Base-by-base conservation (phyloP, 768 basidiomycete species). In the Boletus rex-veris region DNA sequence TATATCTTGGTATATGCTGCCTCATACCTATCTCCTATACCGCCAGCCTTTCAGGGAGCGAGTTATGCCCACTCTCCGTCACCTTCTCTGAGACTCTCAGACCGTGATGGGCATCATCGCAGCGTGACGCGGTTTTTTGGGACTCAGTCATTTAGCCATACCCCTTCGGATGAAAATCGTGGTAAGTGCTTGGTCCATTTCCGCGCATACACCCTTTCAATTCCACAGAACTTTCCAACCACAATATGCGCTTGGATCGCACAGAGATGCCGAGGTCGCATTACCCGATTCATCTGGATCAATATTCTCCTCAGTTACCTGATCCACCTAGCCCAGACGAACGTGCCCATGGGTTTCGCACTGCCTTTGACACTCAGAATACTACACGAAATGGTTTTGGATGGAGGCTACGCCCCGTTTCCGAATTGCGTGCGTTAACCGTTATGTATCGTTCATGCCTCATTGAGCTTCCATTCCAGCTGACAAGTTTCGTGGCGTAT, bases 401-500 rank as follows among this genome's bases (percentile, higher is more conserved):
- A 11, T 77, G 82, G 51, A 72, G 73, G 18, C 71, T 90, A n/a
- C 80, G 80, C 6, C 84, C 87, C 11, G 83, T 90, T 9, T 88
- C 88, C 5, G 79, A 84, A 41, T 77, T 93, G 41, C 84, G 90
- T 91, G 58, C 59, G 81, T 54, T 7, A 18, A 5, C 30, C 39
- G 26, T 42, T 26, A 30, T 47, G 10, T 16, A 28, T 19, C 15
- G 1, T 43, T 26, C 40, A 11, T 53, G 31, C 52, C 5, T 33
- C 14, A 54, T 54, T 44, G 57, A 55, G 35, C n/a, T 57, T 37
- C 54, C 15, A 42, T 40, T 42, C 9, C 59, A 96, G 95, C 92
- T 47, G 90, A 93, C 64, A 77, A 84, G 15, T 93, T 88, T 69
- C 82, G 90, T 15, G 74, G 78, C 0, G 73, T 92, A 2, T 97